These are phyloP conservation scores for Suhomyces guaymorum DNA, from an alignment of 1,139 yeast species.

Conservation along the genomic window DNA sequence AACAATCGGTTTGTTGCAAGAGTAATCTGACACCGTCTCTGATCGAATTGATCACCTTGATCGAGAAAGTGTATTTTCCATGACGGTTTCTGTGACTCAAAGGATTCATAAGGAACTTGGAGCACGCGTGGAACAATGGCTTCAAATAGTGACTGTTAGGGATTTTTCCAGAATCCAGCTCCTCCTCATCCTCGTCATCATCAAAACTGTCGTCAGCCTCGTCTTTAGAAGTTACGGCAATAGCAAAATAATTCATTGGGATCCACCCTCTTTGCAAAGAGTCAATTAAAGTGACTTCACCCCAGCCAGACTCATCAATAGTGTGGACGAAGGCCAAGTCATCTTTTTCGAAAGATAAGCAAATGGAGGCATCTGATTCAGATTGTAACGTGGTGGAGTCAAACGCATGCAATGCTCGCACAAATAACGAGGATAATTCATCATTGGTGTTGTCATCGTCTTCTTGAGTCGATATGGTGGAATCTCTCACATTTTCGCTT, in stretches of 20 bases:
- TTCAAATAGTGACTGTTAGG: conserved; percentile 51
- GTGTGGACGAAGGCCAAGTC: conserved; percentile 88
- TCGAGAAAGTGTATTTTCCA: conserved; percentile 49
- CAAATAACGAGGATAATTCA: conserved; percentile 49
- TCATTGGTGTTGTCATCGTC: conserved; percentile 27
- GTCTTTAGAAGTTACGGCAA: conserved; percentile 51
- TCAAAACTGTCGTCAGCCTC: conserved; percentile 20
- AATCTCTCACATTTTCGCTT: conserved; percentile 6
- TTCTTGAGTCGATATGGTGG: conserved; percentile 11
- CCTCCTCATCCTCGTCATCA: conserved; percentile 19
- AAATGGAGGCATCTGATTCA: conserved; percentile 70
- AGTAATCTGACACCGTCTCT: conserved; percentile 83
- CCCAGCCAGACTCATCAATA: conserved; percentile 95
- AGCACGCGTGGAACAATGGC: conserved; percentile 70
- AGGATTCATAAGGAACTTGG: conserved; percentile 73
- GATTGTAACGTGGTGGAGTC: conserved; percentile 68
- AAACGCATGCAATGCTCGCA: conserved; percentile 75
- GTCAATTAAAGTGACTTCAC: conserved; percentile 80
- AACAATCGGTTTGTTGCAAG: conserved; percentile 76
- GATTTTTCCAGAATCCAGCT: conserved; percentile 26
- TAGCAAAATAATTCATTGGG: conserved; percentile 84
- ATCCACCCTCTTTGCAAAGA: conserved; percentile 90
- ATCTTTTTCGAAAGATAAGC: conserved; percentile 76
- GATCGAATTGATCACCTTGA: conserved; percentile 45
- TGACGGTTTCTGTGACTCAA: conserved; percentile 47